These are phyloP conservation scores for Peronospora farinosa DNA, from an alignment of 352 stramenopile species.

Conservation along the genomic window DNA sequence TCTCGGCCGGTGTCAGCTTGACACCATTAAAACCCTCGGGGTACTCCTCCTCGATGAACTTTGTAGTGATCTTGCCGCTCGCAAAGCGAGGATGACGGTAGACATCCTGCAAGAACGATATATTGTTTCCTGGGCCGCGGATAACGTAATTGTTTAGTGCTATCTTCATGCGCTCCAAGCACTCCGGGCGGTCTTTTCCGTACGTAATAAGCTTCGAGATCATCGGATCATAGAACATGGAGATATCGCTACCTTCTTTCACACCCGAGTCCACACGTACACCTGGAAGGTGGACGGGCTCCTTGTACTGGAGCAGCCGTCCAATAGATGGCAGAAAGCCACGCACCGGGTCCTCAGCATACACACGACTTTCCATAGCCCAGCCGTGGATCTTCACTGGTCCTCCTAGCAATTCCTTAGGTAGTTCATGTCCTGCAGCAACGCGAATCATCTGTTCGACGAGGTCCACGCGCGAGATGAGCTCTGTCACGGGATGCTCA, in stretches of 20 bases:
- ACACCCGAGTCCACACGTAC: constrained; percentile 91
- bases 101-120: constrained; percentile 91
- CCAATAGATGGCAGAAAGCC: constrained; percentile 94
- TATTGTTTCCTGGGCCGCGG: constrained; percentile 91
- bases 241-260: constrained; percentile 88
- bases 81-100: constrained; percentile 87
- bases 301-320: constrained; percentile 88
- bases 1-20: constrained; percentile 49
- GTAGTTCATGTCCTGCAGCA: constrained; percentile 87
- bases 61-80: constrained; percentile 92
- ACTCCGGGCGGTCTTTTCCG: constrained; percentile 68
- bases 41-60: constrained; percentile 95
- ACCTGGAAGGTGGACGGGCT: constrained; percentile 68
- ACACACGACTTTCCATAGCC: constrained; percentile 93
- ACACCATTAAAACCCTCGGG: constrained; percentile 91
- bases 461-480: constrained; percentile 90
- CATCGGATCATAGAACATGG: constrained; percentile 95
- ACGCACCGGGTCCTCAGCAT: constrained; percentile 94
- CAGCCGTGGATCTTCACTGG: constrained; percentile 56
- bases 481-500: constrained; percentile 95
- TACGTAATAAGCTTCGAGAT: constrained; percentile 93
- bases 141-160: constrained; percentile 95
- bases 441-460: constrained; percentile 95
- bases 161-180: constrained; percentile 77
- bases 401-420: constrained; percentile 65